phyloP scores from a whole-genome alignment of 768 basidiomycete species.

The Hemileccinum rubropunctum region DNA sequence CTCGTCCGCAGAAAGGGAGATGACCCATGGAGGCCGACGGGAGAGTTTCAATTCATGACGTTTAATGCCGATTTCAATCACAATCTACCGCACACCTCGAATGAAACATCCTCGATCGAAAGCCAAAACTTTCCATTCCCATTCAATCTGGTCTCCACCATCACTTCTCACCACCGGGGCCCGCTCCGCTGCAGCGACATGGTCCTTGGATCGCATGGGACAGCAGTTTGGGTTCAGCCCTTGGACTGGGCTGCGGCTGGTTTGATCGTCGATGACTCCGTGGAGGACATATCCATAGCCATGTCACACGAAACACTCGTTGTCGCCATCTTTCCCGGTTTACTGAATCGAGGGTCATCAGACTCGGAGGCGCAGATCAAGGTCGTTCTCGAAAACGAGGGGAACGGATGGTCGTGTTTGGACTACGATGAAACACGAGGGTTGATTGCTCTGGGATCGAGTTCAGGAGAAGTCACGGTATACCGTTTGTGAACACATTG shows the following conservation, averaged over 20 bases:
- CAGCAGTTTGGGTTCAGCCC: slow-evolving; percentile 64
- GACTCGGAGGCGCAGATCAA: slow-evolving; percentile 26
- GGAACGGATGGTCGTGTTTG: slow-evolving; percentile 47
- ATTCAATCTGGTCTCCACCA: slow-evolving; percentile 37
- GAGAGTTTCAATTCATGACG: slow-evolving; percentile 51
- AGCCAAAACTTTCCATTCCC: slow-evolving; percentile 42
- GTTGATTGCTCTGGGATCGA: slow-evolving; percentile 50
- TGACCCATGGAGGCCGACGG: slow-evolving; percentile 55
- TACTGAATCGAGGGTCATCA: slow-evolving; percentile 14
- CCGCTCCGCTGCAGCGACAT: slow-evolving; percentile 54
- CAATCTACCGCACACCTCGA: neutral
- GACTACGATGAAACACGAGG: slow-evolving; percentile 62
- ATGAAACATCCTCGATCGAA: slow-evolving; percentile 16
- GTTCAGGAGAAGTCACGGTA: slow-evolving; percentile 45
- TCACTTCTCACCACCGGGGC: slow-evolving; percentile 42
- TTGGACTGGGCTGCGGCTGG: slow-evolving; percentile 42
- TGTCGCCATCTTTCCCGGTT: slow-evolving; percentile 50
- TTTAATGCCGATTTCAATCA: slow-evolving; percentile 35
- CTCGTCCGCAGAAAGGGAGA: slow-evolving; percentile 58
- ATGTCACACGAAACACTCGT: slow-evolving; percentile 41
- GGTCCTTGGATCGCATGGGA: slow-evolving; percentile 51
- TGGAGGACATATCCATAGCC: slow-evolving; percentile 13
- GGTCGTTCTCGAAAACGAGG: slow-evolving; percentile 33
- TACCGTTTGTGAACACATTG: slow-evolving; percentile 16
- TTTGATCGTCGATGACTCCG: slow-evolving; percentile 26